Evolutionary conservation across 108 stramenopile species (phyloP), one percentile per base, ranked within the genome.

Genomic region (Ochromonas danica): DNA sequence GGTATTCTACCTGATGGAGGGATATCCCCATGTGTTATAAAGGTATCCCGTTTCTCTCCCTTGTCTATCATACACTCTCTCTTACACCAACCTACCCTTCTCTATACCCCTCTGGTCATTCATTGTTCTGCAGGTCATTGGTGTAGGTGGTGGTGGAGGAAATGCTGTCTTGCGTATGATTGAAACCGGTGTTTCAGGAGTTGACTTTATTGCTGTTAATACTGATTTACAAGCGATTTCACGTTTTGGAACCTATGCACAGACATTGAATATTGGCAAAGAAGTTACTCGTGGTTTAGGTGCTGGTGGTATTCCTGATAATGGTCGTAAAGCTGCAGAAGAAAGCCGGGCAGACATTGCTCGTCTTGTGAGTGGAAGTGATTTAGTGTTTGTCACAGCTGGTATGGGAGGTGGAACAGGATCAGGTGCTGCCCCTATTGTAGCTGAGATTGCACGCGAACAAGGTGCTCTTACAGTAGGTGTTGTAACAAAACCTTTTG

Each of bases 381-480:
- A 95, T 79, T 82, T 95, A 84, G 92, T 92, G 74, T 94, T 94
- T 72, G 87, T 94, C 57, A 92, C 94, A 0, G 84, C 83, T 40
- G 92, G 93, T 43, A 93, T 94, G 93, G 93, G 93, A 3, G 92
- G 94, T 25, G 94, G 94, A 39, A 94, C 94, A 10, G 94, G 94
- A 0, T 86, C 85, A 28, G 94, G 94, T 6, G 94, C 94, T 10
- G 92, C 92, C 0, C 91, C 93, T 3, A 88, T 90, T 38, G 91
- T 93, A 28, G 90, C 92, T 6, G 90, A 91, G 81, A 78, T 92
- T 62, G 91, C 90, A 61, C 71, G 71, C 33, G 0, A 65, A 17
- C 1, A 1, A 1, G 79, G 79, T 22, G 65, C 42, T 61, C 30
- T 80, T 2, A 80, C 67, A 27, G 91, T 92, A 45, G 92, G 91